Evolutionary conservation across 2,329 filamentous ascomycete genomes (phyloP).

Genomic region (Cladosporium halotolerans): DNA sequence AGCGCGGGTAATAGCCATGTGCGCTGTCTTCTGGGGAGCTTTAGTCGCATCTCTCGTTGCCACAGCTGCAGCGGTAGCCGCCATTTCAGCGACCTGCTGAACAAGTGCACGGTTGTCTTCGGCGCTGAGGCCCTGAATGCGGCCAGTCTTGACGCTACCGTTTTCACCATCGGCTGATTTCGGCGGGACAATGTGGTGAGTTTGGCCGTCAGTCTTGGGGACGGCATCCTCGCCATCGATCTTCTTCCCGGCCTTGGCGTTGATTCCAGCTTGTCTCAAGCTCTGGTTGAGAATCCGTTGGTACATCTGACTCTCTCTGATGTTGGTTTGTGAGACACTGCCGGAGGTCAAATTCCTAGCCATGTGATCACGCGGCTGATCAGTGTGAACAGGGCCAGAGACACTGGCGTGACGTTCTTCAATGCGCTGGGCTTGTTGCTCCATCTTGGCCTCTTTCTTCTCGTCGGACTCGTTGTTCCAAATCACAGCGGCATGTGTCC

Average conservation of each 20-base stretch:
- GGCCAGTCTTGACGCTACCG: constrained; percentile 31
- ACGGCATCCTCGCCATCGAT: constrained; percentile 11
- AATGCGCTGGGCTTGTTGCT: constrained; percentile 27
- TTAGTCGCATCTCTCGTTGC: constrained; percentile 70
- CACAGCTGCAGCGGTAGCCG: constrained; percentile 81
- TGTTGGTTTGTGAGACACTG: constrained; percentile 43
- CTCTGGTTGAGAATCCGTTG: constrained; percentile 91
- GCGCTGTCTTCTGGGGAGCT: constrained; percentile 46
- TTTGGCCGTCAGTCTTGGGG: constrained; percentile 33
- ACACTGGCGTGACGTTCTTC: constrained; percentile 17
- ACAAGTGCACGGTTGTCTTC: constrained; percentile 76
- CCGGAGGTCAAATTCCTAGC: constrained; percentile 12
- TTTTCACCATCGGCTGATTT: constrained; percentile 49
- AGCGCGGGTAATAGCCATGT: constrained; percentile 30
- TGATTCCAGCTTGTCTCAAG: constrained; percentile 71
- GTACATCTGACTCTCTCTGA: constrained; percentile 83
- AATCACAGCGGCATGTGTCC: constrained; percentile 93
- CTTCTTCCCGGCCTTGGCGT: constrained; percentile 31
- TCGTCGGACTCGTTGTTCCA: constrained; percentile 73
- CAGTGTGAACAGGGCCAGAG: not conserved
- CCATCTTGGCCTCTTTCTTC: constrained; percentile 38
- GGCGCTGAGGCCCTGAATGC: constrained; percentile 63
- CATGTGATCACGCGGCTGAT: constrained; percentile 14
- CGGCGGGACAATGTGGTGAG: constrained; percentile 65
- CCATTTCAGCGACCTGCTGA: constrained; percentile 86